These are phyloP conservation scores for Sordariomycetes sp. DNA, from an alignment of 2,329 filamentous ascomycete genomes.

Conservation along the genomic window DNA sequence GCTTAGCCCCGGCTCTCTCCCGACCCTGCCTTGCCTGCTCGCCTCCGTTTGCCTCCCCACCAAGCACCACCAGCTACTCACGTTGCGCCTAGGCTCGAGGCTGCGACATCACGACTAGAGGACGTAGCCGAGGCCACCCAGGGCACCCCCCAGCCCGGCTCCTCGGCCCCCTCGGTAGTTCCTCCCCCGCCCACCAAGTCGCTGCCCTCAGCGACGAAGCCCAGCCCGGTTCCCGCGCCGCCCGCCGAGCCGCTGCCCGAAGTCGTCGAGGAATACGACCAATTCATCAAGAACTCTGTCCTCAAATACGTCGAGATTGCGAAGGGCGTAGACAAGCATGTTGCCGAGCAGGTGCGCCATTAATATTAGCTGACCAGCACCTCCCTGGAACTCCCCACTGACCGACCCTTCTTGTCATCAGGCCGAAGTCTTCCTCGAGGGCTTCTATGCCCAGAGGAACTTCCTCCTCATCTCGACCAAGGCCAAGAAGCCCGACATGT, in stretches of 20 bases:
- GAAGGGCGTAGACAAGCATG: slow-evolving; percentile 63
- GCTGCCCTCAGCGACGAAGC: slow-evolving; percentile 11
- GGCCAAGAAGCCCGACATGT: slow-evolving; percentile 79
- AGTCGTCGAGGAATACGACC: slow-evolving; percentile 80
- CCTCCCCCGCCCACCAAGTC: slow-evolving; percentile 21
- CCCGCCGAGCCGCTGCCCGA: slow-evolving; percentile 52
- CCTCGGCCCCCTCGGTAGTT: slow-evolving; percentile 18
- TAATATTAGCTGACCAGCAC: background rate
- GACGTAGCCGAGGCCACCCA: slow-evolving; percentile 78
- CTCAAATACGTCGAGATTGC: slow-evolving; percentile 70
- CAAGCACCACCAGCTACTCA: background rate
- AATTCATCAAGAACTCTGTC: slow-evolving; percentile 62
- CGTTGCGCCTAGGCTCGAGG: slow-evolving; percentile 66
- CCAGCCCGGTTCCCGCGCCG: slow-evolving; percentile 20
- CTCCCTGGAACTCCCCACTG: background rate
- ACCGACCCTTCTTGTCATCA: slow-evolving; percentile 23
- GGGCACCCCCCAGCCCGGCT: slow-evolving; percentile 38
- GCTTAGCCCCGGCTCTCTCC: slow-evolving; percentile 16
- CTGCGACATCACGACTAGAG: slow-evolving; percentile 89
- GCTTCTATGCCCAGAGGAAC: slow-evolving; percentile 76
- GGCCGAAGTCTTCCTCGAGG: slow-evolving; percentile 36
- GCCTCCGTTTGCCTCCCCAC: background rate
- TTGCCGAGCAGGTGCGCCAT: slow-evolving; percentile 64
- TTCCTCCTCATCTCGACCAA: slow-evolving; percentile 84
- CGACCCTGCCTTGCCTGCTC: background rate